Evolutionary conservation across 2,329 filamentous ascomycete genomes (phyloP), one percentile per base, ranked within the genome.

Genomic region (Cryphonectria naterciae): DNA sequence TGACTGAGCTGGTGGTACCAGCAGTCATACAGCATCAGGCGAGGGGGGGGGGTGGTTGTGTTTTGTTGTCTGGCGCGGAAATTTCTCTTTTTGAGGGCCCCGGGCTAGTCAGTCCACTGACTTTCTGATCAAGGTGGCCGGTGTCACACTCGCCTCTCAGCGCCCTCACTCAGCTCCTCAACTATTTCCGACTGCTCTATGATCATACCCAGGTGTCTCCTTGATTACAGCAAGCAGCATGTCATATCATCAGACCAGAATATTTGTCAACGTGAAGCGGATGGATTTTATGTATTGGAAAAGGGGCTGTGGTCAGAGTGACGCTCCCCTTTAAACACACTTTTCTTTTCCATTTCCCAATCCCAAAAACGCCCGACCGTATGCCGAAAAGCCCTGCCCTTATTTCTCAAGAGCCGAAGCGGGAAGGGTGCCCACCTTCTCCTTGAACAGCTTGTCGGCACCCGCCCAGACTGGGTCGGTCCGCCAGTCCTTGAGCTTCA

Each of bases 401-500:
- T 61, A 72, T 62, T 73, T 70, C 72, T 72, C 65, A 25, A 72
- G 70, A 49, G 72, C 72, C 19, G 69, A 69, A 66, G 72, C 32
- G 46, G 72, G 70, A 28, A 73, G 65, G 32, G 72, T 90, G 56
- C 87, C 86, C 63, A 95, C 92, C 88, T 96, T 96, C 75, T 95
- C 89, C 73, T 92, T 83, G 84, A 95, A 97, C 69, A 97, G 84
- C 83, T 93, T 91, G 84, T 97, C 90, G 0, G 95, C 95, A 71
- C 93, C 88, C 68, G 88, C 85, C 95, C 95, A 98, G n/a, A 97
- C 95, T 17, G 87, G 86, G 37, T 90, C 86, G 28, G 86, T 91
- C 71, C 87, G 83, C 79, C 93, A 89, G 78, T 96, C 88, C 80
- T 96, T 93, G 73, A 98, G 86, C 72, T 90, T 86, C 72, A 96